phyloP scores from a whole-genome alignment of 371 early-diverging fungal genomes.

The Aphelidium insulamus region DNA sequence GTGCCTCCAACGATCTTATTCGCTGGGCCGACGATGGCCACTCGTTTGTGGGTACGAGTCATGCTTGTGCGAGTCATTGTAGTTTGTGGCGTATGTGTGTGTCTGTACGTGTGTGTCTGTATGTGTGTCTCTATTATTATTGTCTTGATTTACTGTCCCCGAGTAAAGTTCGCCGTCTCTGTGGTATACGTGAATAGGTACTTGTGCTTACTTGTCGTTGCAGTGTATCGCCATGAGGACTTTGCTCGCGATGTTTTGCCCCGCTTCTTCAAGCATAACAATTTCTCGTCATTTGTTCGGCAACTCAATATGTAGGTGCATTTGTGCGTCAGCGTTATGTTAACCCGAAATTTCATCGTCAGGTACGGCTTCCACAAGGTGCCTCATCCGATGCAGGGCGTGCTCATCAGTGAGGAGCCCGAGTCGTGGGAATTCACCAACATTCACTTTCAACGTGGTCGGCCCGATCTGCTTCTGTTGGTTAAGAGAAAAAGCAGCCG shows the following conservation, averaged over 20 bases:
- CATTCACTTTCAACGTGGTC: slow-evolving; percentile 25
- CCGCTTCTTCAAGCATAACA: slow-evolving; percentile 75
- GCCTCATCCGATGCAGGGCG: slow-evolving; percentile 54
- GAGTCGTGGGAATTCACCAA: slow-evolving; percentile 35
- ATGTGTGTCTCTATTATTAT: too few relatives aligned
- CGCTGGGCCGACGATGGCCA: slow-evolving; percentile 51
- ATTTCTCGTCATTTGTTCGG: slow-evolving; percentile 79
- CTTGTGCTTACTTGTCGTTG: neutral
- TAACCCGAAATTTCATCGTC: neutral
- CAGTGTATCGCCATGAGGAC: slow-evolving; percentile 40
- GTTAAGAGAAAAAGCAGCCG: slow-evolving; percentile 26
- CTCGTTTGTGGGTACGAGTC: slow-evolving; percentile 33
- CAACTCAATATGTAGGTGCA: slow-evolving; percentile 64
- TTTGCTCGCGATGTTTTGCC: slow-evolving; percentile 69
- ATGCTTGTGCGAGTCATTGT: neutral
- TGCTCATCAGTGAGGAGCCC: slow-evolving; percentile 13
- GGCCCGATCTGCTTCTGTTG: slow-evolving; percentile 25
- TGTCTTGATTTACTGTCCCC: too few relatives aligned
- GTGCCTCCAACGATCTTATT: slow-evolving; percentile 36
- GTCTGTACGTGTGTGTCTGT: too few relatives aligned
- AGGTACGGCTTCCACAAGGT: slow-evolving; percentile 58
- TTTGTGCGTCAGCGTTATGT: neutral
- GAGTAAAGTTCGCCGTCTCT: neutral
- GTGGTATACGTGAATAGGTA: neutral
- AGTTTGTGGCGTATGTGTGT: too few relatives aligned